Percentiles rank a stretch among this genome's conserved stretches.
phyloP scores from a whole-genome alignment of 2,329 filamentous ascomycete species.

The Neonectria punicea region DNA sequence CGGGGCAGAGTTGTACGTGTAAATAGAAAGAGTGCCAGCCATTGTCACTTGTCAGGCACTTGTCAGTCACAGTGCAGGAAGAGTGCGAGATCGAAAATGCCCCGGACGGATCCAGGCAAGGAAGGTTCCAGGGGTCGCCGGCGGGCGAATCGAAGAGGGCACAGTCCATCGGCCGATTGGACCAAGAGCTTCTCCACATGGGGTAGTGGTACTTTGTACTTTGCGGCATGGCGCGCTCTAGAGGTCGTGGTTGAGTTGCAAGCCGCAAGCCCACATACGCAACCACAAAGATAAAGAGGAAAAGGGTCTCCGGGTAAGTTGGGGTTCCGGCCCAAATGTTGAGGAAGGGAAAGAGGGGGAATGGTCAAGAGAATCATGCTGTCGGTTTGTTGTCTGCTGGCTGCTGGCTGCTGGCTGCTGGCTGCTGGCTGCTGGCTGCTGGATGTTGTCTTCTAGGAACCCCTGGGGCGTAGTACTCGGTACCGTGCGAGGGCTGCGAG shows the following conservation, averaged over 20 bases:
- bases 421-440: too few species aligned
- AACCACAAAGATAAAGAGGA: not conserved
- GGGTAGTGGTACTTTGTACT: not conserved
- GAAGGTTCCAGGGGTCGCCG: constrained; percentile 9
- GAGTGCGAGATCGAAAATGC: constrained; percentile 28
- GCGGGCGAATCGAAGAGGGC: constrained; percentile 22
- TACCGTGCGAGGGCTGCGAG: not conserved
- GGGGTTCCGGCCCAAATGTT: not conserved
- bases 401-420: too few species aligned
- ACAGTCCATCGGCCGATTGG: constrained; percentile 17
- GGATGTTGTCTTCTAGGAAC: not conserved
- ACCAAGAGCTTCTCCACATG: constrained; percentile 4
- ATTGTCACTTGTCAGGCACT: constrained; percentile 11
- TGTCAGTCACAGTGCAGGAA: constrained; percentile 19
- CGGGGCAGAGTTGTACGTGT: constrained; percentile 1
- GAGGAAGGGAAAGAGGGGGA: not conserved
- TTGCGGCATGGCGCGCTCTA: constrained; percentile 2
- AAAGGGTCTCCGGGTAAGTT: not conserved
- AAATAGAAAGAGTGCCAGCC: constrained; percentile 5
- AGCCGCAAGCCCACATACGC: constrained; percentile 5
- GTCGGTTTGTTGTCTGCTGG: too few species aligned
- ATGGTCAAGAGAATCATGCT: not conserved
- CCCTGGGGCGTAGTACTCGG: not conserved
- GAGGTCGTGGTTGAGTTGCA: not conserved
- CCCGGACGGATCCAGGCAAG: constrained; percentile 17